Conservation (phyloP, 495 filamentous ascomycete genomes). For the Margaritispora aquatica region DNA sequence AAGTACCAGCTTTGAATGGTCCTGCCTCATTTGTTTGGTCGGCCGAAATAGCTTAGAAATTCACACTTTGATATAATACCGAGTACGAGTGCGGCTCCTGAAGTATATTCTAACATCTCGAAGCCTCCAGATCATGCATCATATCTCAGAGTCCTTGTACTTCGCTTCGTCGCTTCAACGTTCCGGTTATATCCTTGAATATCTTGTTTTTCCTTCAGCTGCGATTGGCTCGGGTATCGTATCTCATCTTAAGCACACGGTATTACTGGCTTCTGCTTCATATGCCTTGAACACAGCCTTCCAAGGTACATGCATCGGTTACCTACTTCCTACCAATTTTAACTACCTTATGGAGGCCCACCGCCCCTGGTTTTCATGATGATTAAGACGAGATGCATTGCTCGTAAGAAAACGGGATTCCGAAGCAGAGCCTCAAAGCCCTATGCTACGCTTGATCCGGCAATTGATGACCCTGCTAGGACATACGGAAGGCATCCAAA, state of each 20-base stretch:
- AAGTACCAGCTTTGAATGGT: too few relatives aligned
- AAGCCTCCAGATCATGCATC: neutral
- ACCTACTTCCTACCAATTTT: neutral
- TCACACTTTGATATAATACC: too few relatives aligned
- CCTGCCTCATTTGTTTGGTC: too few relatives aligned
- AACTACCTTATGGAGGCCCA: neutral
- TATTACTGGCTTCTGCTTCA: too few relatives aligned
- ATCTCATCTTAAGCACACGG: neutral
- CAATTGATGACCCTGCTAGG: neutral
- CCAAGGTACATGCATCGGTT: neutral
- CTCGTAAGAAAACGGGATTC: neutral
- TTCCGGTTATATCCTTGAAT: neutral
- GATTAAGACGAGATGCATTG: neutral
- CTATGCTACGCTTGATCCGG: neutral
- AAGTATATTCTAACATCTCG: too few relatives aligned
- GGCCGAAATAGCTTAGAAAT: too few relatives aligned
- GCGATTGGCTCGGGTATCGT: neutral
- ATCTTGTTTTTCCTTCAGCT: neutral
- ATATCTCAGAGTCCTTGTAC: neutral
- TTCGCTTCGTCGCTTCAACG: neutral
- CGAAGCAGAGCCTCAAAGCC: neutral
- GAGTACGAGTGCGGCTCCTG: too few relatives aligned
- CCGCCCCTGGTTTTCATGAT: neutral
- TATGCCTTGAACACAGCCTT: too few relatives aligned
- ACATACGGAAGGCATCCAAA: neutral